A percentile compares a stretch with the other conserved stretches of the same genome.
Evolutionary conservation across 2,329 filamentous ascomycete genomes (phyloP).

Genomic region (Cladosporium colombiae): DNA sequence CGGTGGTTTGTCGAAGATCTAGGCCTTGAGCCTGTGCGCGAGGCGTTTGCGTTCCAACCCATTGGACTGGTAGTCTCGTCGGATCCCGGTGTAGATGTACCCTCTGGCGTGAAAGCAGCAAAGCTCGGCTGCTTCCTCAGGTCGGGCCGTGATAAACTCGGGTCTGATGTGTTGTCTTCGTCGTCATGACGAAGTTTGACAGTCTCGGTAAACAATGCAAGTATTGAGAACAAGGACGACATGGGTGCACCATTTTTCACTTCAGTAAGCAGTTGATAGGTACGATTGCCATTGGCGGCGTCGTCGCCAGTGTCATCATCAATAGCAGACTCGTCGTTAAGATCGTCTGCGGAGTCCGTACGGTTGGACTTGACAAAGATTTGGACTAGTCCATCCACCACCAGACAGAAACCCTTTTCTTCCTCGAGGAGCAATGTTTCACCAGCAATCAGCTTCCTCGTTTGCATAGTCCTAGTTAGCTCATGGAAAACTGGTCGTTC

Average conservation of each 20-base stretch:
- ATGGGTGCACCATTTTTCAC: constrained; percentile 97
- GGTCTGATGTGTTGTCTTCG: constrained; percentile 57
- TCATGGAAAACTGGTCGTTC: constrained; percentile 97
- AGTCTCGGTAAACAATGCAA: constrained; percentile 95
- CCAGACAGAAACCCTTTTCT: constrained; percentile 95
- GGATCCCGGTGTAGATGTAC: constrained; percentile 29
- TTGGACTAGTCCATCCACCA: constrained; percentile 93
- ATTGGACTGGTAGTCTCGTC: constrained; percentile 27
- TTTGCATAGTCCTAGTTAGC: constrained; percentile 97
- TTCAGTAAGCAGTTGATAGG: constrained; percentile 92
- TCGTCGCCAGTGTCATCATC: constrained; percentile 62
- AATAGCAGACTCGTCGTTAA: constrained; percentile 44
- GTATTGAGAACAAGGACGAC: constrained; percentile 96
- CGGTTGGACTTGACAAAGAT: constrained; percentile 94
- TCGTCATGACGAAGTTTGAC: constrained; percentile 72
- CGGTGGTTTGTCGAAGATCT: constrained; percentile 25
- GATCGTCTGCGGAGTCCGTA: constrained; percentile 44
- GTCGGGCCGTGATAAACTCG: constrained; percentile 26
- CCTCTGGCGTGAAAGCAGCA: constrained; percentile 24
- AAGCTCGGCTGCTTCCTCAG: constrained; percentile 29
- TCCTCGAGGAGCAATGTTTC: constrained; percentile 95
- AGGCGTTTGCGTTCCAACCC: constrained; percentile 26
- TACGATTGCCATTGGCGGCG: constrained; percentile 68
- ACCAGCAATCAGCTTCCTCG: constrained; percentile 89
- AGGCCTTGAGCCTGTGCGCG: constrained; percentile 32